Base-by-base conservation (phyloP, 192 early-diverging fungal species). In the Coemansia sp. region DNA sequence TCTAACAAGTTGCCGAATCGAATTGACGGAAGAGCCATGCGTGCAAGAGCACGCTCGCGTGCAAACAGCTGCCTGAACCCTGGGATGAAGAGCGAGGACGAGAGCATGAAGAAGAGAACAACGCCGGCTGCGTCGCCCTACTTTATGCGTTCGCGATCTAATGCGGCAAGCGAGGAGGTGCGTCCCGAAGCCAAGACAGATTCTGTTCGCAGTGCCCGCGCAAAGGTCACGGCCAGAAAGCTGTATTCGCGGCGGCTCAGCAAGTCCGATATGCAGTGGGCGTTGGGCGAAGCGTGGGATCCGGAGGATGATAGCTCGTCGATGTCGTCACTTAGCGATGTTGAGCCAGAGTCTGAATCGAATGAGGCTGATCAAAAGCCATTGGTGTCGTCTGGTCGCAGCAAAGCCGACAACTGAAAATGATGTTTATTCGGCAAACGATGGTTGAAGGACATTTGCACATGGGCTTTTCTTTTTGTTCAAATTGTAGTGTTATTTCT, bases 221-320 rank as follows among this genome's bases (percentile, higher is more conserved):
- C 72, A 44, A 75, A 68, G 57, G 78, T 63, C 43, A 64, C 63
- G 9, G 72, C 72, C 12, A 66, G 63, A 52, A 75, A 75, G 63
- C 62, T 74, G 24, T 80, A 80, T 45, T 80, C 78, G 60, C 68
- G 78, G 7, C 56, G 78, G 20, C 69, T 80, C 52, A 80, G 78
- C 69, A 64, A 57, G 21, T 80, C 78, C 0, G 78, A 80, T 57
- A 80, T 80, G 78, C 78, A 75, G 63, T 80, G 78, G 78, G 78
- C 78, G 16, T 66, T 80, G 64, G 78, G 78, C 26, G 78, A 80
- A 63, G 78, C 71, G 66, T 80, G 78, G 78, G 78, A 80, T 53
- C 72, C 78, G 23, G 73, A 75, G 45, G 69, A 74, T 63, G 66
- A 67, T 59, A 69, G 64, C 63, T 80, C 78, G 24, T 80, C 78